A percentile compares a stretch with the other conserved stretches of the same genome.
phyloP scores from a whole-genome alignment of 192 early-diverging fungal species.

The Coemansia sp. region DNA sequence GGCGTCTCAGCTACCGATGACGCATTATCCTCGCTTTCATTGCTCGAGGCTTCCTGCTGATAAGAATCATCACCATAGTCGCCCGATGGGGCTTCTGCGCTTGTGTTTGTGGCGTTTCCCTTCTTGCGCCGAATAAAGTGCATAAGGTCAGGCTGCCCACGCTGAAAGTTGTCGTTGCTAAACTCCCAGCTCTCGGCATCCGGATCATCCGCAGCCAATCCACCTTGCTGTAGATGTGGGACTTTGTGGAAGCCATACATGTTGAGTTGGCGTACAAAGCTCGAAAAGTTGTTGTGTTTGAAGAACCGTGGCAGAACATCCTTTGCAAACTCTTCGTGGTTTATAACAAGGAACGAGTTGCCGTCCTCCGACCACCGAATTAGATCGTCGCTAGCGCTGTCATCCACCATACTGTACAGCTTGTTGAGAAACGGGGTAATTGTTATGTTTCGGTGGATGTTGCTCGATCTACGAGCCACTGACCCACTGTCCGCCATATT shows the following conservation, averaged over 20 bases:
- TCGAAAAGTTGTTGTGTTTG: slow-evolving; percentile 90
- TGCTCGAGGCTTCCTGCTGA: background rate
- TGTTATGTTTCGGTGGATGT: slow-evolving; percentile 47
- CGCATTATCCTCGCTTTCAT: background rate
- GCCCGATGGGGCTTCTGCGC: slow-evolving; percentile 31
- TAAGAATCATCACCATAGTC: slow-evolving; percentile 39
- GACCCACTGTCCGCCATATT: slow-evolving; percentile 16
- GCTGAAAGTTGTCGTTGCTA: slow-evolving; percentile 85
- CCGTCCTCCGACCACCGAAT: slow-evolving; percentile 91
- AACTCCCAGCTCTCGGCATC: slow-evolving; percentile 91
- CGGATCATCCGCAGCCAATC: slow-evolving; percentile 67
- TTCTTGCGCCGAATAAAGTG: slow-evolving; percentile 87
- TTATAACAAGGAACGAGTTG: slow-evolving; percentile 77
- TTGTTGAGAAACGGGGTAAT: slow-evolving; percentile 95
- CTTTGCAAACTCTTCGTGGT: slow-evolving; percentile 78
- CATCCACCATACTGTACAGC: slow-evolving; percentile 93
- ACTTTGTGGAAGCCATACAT: slow-evolving; percentile 98
- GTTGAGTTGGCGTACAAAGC: slow-evolving; percentile 90
- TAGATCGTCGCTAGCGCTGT: slow-evolving; percentile 75
- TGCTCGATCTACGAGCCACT: slow-evolving; percentile 34
- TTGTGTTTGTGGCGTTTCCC: slow-evolving; percentile 34
- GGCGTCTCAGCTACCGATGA: background rate
- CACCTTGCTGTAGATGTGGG: slow-evolving; percentile 90
- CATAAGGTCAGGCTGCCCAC: slow-evolving; percentile 85
- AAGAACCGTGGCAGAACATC: slow-evolving; percentile 82